Evolutionary conservation across 1,284 basidiomycete genomes (phyloP), one percentile per base, ranked within the genome.

Genomic region (Inonotus obliquus): DNA sequence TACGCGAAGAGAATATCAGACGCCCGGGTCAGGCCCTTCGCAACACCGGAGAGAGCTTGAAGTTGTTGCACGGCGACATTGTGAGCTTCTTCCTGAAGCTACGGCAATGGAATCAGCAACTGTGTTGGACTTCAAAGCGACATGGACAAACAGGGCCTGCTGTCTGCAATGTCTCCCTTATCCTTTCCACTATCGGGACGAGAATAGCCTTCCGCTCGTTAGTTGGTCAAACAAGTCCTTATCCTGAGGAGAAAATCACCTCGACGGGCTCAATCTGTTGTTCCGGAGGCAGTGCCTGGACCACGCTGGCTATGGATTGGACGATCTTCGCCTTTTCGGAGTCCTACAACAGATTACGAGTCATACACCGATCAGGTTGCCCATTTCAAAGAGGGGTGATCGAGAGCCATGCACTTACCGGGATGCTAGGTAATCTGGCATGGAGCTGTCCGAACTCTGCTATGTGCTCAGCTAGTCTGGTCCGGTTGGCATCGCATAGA

Each of bases 261-360:
- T 91, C 85, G n/a, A 94, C 79, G 0, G 92, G 89, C 0, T 85
- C 80, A 27, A 95, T 86, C 58, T 85, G 90, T 56, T 93, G 87
- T 21, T 77, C 75, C 0, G 91, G 86, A 0, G 89, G 85, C 55
- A 96, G 72, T 0, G 93, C 94, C 68, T 96, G 91, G 49, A 96
- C 91, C 1, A 96, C 92, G 63, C 91, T 94, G 1, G 92, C 86
- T 61, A 96, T 94, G 0, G 88, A 92, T 71, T 96, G 91, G 55
- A 96, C 77, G 0, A 96, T 91, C 73, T 94, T 96, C 65, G 86
- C 84, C 73, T 91, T 92, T 74, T 96, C 93, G 25, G 89, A 87
- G 64, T 93, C 89, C 87, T 92, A 56, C 27, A 29, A 13, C 11
- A 4, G 44, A 37, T 51, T 4, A 54, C 2, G 4, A 57, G 38